Evolutionary conservation across 345 rosid genomes (phyloP), one percentile per base, ranked within the genome.

Genomic region (Corchorus capsularis): DNA sequence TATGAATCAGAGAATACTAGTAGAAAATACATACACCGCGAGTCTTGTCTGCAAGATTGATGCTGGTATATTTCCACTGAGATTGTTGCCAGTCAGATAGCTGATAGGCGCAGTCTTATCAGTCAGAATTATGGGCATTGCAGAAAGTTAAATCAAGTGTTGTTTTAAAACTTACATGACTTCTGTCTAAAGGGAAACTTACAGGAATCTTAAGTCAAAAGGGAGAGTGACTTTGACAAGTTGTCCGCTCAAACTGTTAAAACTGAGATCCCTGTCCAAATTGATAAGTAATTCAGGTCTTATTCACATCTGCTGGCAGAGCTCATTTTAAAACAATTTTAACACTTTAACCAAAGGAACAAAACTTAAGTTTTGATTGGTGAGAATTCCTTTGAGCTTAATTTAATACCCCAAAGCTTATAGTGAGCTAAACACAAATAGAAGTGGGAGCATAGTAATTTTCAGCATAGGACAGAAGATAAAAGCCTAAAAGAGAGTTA

Each of bases 261-360:
- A 78, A 67, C 82, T 82, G 60, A 82, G 80, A 72, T 79, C 82
- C 63, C 85, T 82, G 69, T 75, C 74, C 74, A 75, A 72, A 68
- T 45, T 39, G 17, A 72, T 17, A 57, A 57, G 71, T 53, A n/a
- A n/a, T n/a, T n/a, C n/a, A n/a, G n/a, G n/a, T n/a, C n/a, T n/a
- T n/a, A n/a, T n/a, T n/a, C n/a, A n/a, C n/a, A n/a, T n/a, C n/a
- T n/a, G n/a, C n/a, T n/a, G n/a, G n/a, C n/a, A n/a, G n/a, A n/a
- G n/a, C n/a, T n/a, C n/a, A n/a, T n/a, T n/a, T n/a, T n/a, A n/a
- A n/a, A n/a, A n/a, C n/a, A n/a, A n/a, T n/a, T n/a, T n/a, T n/a
- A n/a, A n/a, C n/a, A n/a, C n/a, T n/a, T n/a, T n/a, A n/a, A n/a
- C n/a, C n/a, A n/a, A n/a, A n/a, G n/a, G n/a, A n/a, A n/a, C n/a